Evolutionary conservation across 2,329 filamentous ascomycete species (phyloP).

Genomic region (Diaporthe citriasiana): DNA sequence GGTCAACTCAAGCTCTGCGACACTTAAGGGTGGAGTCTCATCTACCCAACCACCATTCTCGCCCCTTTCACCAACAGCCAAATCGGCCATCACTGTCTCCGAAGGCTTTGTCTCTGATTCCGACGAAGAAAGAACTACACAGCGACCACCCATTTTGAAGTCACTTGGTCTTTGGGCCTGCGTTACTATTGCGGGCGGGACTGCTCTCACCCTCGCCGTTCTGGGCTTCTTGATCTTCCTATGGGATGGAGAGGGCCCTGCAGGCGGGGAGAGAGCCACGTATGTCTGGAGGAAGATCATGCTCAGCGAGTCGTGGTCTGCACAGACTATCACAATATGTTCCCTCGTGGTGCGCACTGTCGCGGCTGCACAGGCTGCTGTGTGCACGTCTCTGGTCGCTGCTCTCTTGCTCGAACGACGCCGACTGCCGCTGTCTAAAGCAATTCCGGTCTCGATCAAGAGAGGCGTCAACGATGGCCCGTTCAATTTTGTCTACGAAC

Average conservation of each 20-base stretch:
- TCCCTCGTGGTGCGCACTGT: neutral
- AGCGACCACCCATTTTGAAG: neutral
- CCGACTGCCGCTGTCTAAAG: neutral
- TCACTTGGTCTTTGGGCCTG: neutral
- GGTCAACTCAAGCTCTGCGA: neutral
- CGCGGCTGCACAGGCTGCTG: neutral
- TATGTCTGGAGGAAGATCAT: neutral
- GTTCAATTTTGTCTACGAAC: neutral
- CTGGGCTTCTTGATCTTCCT: neutral
- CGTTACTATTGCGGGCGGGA: neutral
- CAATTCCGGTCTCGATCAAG: neutral
- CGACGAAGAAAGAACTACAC: neutral
- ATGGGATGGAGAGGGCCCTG: neutral
- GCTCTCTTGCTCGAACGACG: neutral
- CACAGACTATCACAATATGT: neutral
- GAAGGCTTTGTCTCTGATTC: neutral
- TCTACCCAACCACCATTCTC: accelerated
- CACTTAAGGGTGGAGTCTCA: neutral
- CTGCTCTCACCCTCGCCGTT: neutral
- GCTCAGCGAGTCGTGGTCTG: neutral
- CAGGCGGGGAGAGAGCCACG: neutral
- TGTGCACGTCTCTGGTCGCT: neutral
- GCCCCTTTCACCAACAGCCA: neutral
- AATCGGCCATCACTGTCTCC: neutral
- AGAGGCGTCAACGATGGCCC: neutral